Base-by-base conservation (phyloP, 495 filamentous ascomycete species). In the Penicillium arizonense region DNA sequence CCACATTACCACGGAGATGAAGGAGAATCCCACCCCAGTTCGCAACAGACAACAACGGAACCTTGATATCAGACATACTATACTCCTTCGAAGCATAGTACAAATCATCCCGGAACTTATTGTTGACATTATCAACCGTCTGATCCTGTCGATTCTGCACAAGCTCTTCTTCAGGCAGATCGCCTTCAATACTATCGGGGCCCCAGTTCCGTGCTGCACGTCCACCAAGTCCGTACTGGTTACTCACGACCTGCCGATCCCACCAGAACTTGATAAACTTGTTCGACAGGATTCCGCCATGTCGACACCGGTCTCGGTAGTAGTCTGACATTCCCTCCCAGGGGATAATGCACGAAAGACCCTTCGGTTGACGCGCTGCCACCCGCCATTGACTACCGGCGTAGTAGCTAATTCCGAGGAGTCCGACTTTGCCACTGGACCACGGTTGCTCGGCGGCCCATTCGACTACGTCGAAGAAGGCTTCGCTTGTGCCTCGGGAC, bases 281-380 rank as follows among this genome's bases (percentile, higher is more conserved):
- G 58, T 86, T 81, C 1, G 80, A 83, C 24, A 85, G 63, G 37
- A 89, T 87, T 2, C 85, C 86, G 3, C 86, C 86, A 50, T 87
- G 85, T 4, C 82, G 61, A 44, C 79, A 84, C 3, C 80, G 70
- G 50, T 86, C 83, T 0, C 82, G 77, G 58, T 86, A 87, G 49
- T 83, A 85, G 52, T 87, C 83, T 1, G 77, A 81, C 81, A 86
- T 84, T n/a, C 84, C 84, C 58, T 87, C 84, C 84, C 84, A 87
- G 0, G 84, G 83, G 10, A 86, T 73, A 11, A 86, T 86, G 36
- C 76, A 77, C 0, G 78, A 64, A 18, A 87, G 55, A 4, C 82
- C 83, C 62, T 79, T 81, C 0, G 84, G 84, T 33, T 75, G 68
- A 6, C 82, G 71, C 10, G 84, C 83, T 0, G 82, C 82, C 0